These are phyloP conservation scores for Aspergillus sp. DNA, from an alignment of 2,329 filamentous ascomycete genomes.

Conservation along the genomic window DNA sequence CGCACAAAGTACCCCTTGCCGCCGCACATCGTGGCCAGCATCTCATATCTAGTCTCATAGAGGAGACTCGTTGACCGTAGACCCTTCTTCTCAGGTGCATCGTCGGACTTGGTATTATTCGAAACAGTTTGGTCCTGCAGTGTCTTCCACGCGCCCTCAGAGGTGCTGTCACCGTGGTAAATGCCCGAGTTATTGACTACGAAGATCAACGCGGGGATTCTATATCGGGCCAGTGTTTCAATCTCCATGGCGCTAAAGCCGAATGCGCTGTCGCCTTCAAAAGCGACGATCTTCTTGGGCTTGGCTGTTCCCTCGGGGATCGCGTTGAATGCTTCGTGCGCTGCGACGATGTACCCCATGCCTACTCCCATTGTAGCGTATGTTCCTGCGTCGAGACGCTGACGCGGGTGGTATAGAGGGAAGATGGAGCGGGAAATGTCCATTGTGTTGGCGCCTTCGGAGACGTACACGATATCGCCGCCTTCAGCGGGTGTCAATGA, in stretches of 20 bases:
- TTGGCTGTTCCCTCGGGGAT: conserved; percentile 25
- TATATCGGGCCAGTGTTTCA: conserved; percentile 60
- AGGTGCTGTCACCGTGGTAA: conserved; percentile 51
- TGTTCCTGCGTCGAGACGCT: conserved; percentile 62
- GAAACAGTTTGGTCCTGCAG: conserved; percentile 48
- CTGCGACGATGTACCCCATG: conserved; percentile 61
- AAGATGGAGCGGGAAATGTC: conserved; percentile 63
- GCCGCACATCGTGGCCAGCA: conserved; percentile 59
- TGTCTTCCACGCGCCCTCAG: conserved; percentile 49
- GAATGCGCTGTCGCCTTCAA: conserved; percentile 62
- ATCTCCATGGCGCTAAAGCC: conserved; percentile 61
- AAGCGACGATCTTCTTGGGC: conserved; percentile 58
- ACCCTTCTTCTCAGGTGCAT: conserved; percentile 33
- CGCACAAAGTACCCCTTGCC: conserved; percentile 58
- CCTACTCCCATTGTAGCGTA: conserved; percentile 65
- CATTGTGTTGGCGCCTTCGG: conserved; percentile 65
- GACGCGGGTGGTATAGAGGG: conserved; percentile 57
- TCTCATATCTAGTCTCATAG: conserved; percentile 61
- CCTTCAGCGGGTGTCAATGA: conserved; percentile 49
- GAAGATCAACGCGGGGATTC: conserved; percentile 60
- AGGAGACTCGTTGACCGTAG: conserved; percentile 56
- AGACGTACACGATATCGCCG: conserved; percentile 59
- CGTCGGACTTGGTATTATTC: conserved; percentile 31
- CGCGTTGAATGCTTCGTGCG: conserved; percentile 60
- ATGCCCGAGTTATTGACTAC: conserved; percentile 61